These are phyloP conservation scores for Gymnopilus dilepis DNA, from an alignment of 768 basidiomycete genomes.

Conservation along the genomic window DNA sequence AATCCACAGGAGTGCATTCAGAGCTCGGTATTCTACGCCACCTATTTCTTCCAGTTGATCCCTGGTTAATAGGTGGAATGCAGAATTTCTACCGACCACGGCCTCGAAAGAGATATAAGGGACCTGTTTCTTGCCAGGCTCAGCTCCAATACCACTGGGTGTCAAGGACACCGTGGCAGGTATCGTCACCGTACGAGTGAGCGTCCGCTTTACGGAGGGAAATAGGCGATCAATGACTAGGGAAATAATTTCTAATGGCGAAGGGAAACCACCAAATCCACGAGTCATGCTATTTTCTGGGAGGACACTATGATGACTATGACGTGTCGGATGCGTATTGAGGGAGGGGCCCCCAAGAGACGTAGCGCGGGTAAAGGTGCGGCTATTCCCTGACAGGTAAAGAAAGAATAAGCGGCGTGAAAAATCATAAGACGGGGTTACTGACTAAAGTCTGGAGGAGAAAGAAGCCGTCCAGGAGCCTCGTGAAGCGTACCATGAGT, in stretches of 20 bases:
- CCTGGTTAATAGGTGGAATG: slow-evolving; percentile 67
- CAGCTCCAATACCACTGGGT: slow-evolving; percentile 42
- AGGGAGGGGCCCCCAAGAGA: slow-evolving; percentile 19
- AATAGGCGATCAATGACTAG: slow-evolving; percentile 60
- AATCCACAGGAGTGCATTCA: slow-evolving; percentile 83
- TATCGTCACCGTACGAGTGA: slow-evolving; percentile 78
- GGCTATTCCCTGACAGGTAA: slow-evolving; percentile 17
- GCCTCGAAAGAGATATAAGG: slow-evolving; percentile 89
- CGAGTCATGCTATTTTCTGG: slow-evolving; percentile 39
- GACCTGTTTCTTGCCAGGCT: slow-evolving; percentile 56
- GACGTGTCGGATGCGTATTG: slow-evolving; percentile 21
- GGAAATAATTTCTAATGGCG: slow-evolving; percentile 62
- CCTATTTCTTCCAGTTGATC: slow-evolving; percentile 92
- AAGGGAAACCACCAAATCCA: slow-evolving; percentile 77
- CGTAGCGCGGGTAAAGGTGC: slow-evolving; percentile 5
- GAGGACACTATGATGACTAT: slow-evolving; percentile 20
- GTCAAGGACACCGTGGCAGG: slow-evolving; percentile 69
- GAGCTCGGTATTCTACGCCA: slow-evolving; percentile 89
- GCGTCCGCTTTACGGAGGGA: slow-evolving; percentile 59
- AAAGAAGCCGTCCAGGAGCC: slow-evolving; percentile 1
- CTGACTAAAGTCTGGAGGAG: slow-evolving; percentile 9
- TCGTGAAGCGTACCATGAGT: slow-evolving; percentile 13
- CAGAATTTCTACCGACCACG: slow-evolving; percentile 81
- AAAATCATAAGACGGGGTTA: neutral
- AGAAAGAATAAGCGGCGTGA: neutral